Evolutionary conservation across 2,329 filamentous ascomycete genomes (phyloP).

Genomic region (Scedosporium minutisporum): DNA sequence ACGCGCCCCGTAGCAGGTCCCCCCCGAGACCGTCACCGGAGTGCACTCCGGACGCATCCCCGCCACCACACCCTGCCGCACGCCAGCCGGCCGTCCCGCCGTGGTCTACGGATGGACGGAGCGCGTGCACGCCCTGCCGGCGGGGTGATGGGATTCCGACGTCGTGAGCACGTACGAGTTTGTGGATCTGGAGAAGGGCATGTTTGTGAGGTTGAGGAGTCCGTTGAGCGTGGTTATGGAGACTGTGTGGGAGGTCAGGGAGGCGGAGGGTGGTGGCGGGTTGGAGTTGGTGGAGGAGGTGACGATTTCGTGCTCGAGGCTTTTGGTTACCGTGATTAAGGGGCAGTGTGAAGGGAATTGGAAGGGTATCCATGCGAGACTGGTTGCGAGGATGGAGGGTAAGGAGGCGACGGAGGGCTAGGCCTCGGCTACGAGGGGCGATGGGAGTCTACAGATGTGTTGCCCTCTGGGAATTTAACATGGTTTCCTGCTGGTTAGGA

Average conservation of each 20-base stretch:
- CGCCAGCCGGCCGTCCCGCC: no score
- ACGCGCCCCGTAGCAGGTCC: no score
- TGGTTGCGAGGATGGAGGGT: constrained; percentile 27
- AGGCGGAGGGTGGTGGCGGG: constrained; percentile 17
- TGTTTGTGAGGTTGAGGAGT: constrained; percentile 41
- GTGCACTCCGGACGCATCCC: no score
- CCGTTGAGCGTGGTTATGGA: constrained; percentile 44
- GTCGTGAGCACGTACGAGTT: constrained; percentile 47
- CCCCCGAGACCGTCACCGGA: no score
- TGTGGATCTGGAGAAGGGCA: constrained; percentile 35
- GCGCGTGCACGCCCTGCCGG: constrained; percentile 41
- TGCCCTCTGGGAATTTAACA: neutral
- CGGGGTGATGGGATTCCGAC: constrained; percentile 44
- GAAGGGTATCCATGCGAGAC: constrained; percentile 39
- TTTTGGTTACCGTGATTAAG: constrained; percentile 40
- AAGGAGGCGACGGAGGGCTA: constrained; percentile 12
- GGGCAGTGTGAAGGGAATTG: constrained; percentile 41
- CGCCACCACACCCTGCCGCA: no score
- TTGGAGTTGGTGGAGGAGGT: constrained; percentile 40
- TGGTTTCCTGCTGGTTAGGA: neutral
- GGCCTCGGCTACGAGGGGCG: neutral
- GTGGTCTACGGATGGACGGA: no score
- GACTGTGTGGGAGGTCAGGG: constrained; percentile 36
- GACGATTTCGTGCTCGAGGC: constrained; percentile 37
- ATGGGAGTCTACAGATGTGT: no score